phyloP scores from a whole-genome alignment of 179 eudicot species.

The Beta macrorhiza region DNA sequence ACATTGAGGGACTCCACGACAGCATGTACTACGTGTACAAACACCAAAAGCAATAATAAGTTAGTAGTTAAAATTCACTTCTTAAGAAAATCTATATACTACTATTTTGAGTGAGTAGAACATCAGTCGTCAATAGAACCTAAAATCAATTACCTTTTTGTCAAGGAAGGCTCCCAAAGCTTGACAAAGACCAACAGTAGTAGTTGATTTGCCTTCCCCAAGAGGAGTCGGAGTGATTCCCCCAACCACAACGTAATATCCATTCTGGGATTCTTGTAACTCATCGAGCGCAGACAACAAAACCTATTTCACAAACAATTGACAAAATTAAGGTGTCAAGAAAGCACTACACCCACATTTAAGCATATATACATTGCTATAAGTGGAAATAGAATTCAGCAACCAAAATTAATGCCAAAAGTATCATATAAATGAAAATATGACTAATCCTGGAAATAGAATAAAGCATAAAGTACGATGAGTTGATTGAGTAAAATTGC shows the following conservation, averaged over 20 bases:
- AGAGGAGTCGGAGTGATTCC: conserved; percentile 98
- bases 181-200: conserved; percentile 97
- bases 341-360: conserved; percentile 10
- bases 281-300: conserved; percentile 78
- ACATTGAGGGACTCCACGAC: background rate
- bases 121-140: background rate
- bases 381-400: background rate
- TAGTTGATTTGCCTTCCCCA: conserved; percentile 97
- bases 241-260: conserved; percentile 97
- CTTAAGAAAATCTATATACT: background rate
- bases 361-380: background rate
- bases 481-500: background rate
- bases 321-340: background rate
- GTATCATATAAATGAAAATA: background rate
- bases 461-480: background rate
- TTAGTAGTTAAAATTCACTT: background rate
- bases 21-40: background rate
- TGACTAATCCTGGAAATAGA: background rate
- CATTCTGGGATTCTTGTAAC: conserved; percentile 59
- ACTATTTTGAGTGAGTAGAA: background rate
- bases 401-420: background rate
- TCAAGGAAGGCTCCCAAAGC: conserved; percentile 95
- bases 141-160: conserved; percentile 61
- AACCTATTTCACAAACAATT: conserved; percentile 43
- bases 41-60: background rate